Base-by-base conservation (phyloP, 2,329 filamentous ascomycete genomes). In the Fusarium austroafricanum region DNA sequence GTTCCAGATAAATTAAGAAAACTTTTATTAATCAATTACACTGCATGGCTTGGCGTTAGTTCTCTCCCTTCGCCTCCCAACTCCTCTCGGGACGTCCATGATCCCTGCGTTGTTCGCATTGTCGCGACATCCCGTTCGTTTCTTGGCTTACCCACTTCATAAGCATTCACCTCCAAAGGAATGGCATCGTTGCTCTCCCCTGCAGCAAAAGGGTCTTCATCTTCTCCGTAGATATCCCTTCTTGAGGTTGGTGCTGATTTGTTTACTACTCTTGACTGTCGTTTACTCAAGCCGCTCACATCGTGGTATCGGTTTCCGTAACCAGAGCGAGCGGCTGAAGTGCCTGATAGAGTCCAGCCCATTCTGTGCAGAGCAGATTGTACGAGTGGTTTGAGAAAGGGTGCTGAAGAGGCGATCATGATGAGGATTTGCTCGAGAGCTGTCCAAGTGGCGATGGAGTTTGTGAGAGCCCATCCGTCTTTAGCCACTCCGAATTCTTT, bases 401-500 rank as follows among this genome's bases (percentile, higher is more conserved):
- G 60, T 0, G 61, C 60, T 2, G 60, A 65, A 12, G 61, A 65
- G 10, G 53, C 53, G 15, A 65, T 65, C 60, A 65, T 65, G 38
- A 65, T 59, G 14, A 65, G 61, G 14, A 65, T 59, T 29, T 65
- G 53, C 18, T 65, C 61, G 7, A 65, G 53, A 5, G 60, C 60
- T 4, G 62, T 61, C 61, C 44, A 61, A 3, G 62, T 65, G 3
- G 61, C 35, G 10, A 65, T 65, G 15, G 62, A 43, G 20, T 61
- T 65, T n/a, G 44, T 61, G 3, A 65, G 23, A 1, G 62, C 61
- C 62, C 61, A 65, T 28, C 40, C 38, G 23, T 65, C 45, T 28
- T 55, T 39, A 2, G 61, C 56, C 17, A 38, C 26, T 21, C 61
- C 61, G 7, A 43, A 43, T 28, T 51, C 61, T 29, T 65, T 65